Base-by-base conservation (phyloP, 2,329 filamentous ascomycete genomes). In the Sporothrix mexicana region DNA sequence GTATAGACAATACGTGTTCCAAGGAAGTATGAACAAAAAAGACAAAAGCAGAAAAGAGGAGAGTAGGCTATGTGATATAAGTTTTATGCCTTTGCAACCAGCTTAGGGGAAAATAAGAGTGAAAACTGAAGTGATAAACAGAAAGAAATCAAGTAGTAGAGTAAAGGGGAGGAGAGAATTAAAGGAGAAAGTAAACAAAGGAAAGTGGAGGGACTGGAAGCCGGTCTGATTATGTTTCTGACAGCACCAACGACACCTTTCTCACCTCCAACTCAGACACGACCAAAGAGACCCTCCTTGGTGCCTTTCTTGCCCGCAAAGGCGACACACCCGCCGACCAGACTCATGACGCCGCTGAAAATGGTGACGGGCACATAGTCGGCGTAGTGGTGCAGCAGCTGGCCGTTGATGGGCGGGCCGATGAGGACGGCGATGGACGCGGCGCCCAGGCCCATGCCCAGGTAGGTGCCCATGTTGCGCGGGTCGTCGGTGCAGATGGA, bases 401-500 rank as follows among this genome's bases (percentile, higher is more conserved):
- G 82, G 3, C 85, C 85, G 72, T 81, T 85, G 69, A 85, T 79
- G 0, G 85, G 85, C 12, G 84, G 82, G 0, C 85, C 84, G 3
- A 84, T 78, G 20, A 87, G 76, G 4, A 79, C 80, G 17, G 80
- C 83, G 43, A 86, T 72, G 0, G 81, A 80, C 7, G 79, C 76
- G 9, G 82, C 73, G 7, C 80, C 79, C 72, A 84, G 80, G 4
- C 80, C 80, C 76, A 85, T 83, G 20, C 85, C 85, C 74, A 85
- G 80, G 53, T 84, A 82, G 1, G 87, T 86, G 6, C 87, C 87
- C 72, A 88, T 82, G 70, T 86, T 81, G 43, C 84, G 81, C 23
- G 87, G 81, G 73, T 87, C 82, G 55, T 80, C 81, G 64, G 80
- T 78, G 77, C 74, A 82, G 76, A 74, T 74, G 62, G 80, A 79